Evolutionary conservation across 495 filamentous ascomycete species (phyloP).

Genomic region (Neurospora tetrasperma): DNA sequence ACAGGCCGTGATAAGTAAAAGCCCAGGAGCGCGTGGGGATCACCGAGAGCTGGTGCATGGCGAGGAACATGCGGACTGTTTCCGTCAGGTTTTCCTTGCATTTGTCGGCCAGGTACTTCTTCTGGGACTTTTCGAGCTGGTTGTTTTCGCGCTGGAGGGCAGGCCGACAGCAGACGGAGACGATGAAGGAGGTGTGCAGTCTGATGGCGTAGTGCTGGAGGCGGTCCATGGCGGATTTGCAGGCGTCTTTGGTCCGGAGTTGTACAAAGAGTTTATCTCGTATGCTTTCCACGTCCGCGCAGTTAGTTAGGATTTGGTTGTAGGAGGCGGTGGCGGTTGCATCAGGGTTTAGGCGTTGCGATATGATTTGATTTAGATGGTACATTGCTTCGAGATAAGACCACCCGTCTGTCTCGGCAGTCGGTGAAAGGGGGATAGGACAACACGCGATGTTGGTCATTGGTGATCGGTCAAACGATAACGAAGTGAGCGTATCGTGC

Average conservation of each 20-base stretch:
- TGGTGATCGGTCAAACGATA: constrained; percentile 47
- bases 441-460: constrained; percentile 42
- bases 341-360: constrained; percentile 42
- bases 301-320: constrained; percentile 37
- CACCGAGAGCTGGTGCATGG: constrained; percentile 55
- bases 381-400: constrained; percentile 48
- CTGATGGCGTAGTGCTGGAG: constrained; percentile 45
- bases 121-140: constrained; percentile 32
- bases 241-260: constrained; percentile 39
- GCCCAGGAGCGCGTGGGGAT: constrained; percentile 58
- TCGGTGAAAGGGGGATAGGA: constrained; percentile 35
- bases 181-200: constrained; percentile 44
- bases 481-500: constrained; percentile 45
- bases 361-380: constrained; percentile 41
- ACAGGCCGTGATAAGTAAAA: constrained; percentile 54
- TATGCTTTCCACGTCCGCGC: constrained; percentile 37
- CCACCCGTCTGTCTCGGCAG: constrained; percentile 33
- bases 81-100: constrained; percentile 55
- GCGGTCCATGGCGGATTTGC: constrained; percentile 43
- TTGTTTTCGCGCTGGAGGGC: constrained; percentile 36
- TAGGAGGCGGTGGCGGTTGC: constrained; percentile 34
- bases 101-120: constrained; percentile 36
- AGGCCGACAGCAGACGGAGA: constrained; percentile 46
- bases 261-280: constrained; percentile 32
- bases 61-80: constrained; percentile 57